Evolutionary conservation across 495 filamentous ascomycete species (phyloP).

Genomic region (Glarea lozoyensis): DNA sequence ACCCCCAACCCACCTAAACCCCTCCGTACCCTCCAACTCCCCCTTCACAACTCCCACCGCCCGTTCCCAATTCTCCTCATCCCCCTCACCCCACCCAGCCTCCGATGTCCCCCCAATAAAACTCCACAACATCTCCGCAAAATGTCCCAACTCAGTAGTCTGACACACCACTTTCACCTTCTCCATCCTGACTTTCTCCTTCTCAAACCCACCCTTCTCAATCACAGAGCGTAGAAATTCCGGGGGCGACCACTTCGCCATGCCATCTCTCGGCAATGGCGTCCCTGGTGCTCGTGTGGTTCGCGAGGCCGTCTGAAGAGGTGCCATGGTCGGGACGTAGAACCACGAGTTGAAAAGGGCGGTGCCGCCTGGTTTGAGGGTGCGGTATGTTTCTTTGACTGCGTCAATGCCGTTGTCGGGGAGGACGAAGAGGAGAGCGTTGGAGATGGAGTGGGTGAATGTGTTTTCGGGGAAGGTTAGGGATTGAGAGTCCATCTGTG

Average conservation of each 20-base stretch:
- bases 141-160: constrained; percentile 16
- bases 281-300: constrained; percentile 21
- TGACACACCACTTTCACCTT: constrained; percentile 13
- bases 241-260: constrained; percentile 17
- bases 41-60: constrained; percentile 14
- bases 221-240: constrained; percentile 19
- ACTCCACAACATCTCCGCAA: constrained; percentile 18
- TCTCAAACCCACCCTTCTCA: constrained; percentile 20
- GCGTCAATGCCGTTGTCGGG: constrained; percentile 19
- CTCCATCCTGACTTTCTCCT: constrained; percentile 10
- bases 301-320: constrained; percentile 22
- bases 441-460: constrained; percentile 33
- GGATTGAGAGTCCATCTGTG: constrained; percentile 18
- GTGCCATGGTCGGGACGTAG: constrained; percentile 18
- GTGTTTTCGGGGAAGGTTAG: constrained; percentile 16
- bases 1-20: too few species aligned
- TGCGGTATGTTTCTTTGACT: constrained; percentile 25
- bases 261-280: too few species aligned
- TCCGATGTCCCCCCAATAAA: constrained; percentile 18
- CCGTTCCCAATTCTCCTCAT: constrained; percentile 18
- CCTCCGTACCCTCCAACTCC: constrained; percentile 6
- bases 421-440: constrained; percentile 29
- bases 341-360: constrained; percentile 29
- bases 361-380: constrained; percentile 26
- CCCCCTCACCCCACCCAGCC: constrained; percentile 18